Evolutionary conservation across 805 yeast genomes (phyloP), one percentile per base, ranked within the genome.

Genomic region (Lipomyces japonicus): DNA sequence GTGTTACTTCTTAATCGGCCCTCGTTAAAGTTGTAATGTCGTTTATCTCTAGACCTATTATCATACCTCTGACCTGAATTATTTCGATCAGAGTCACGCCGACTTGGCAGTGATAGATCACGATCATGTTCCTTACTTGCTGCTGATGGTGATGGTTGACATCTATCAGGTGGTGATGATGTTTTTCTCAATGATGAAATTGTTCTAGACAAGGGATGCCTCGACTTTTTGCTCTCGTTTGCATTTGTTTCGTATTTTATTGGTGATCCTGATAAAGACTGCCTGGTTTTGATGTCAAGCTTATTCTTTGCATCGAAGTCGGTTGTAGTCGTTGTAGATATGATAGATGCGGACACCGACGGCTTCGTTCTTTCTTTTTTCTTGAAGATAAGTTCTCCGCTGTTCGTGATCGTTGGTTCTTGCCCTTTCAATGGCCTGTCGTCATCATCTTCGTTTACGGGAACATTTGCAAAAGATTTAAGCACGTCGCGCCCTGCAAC

Each of bases 381-480:
- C 26, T 48, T 46, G 42, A 55, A 55, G 3, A 53, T 35, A 7
- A 55, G 45, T 32, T 53, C 48, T 14, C 60, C 60, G 32, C 60
- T 50, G 19, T 50, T 54, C 10, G 42, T 39, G 5, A 55, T 50
- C 12, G 38, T 37, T 3, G 58, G 58, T 38, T 44, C 53, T 12
- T 55, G 46, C 10, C 52, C 58, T 4, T 36, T 22, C 10, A 53
- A 26, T 7, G 58, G 58, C 12, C 44, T 40, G 25, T 51, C 60
- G 40, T 55, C 59, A 9, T 30, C 39, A 19, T 48, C 50, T 4
- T 35, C 46, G 22, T 36, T 39, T 18, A 44, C 46, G 19, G 39
- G 41, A 4, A 55, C 56, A n/a, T 50, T 31, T 4, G 46, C 48
- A 35, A 55, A 50, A 24, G 12, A 16, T 22, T 41, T 44, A 9